Evolutionary conservation across 352 stramenopile genomes (phyloP), one percentile per base, ranked within the genome.

Genomic region (Phytopythium cucurbitacearum): DNA sequence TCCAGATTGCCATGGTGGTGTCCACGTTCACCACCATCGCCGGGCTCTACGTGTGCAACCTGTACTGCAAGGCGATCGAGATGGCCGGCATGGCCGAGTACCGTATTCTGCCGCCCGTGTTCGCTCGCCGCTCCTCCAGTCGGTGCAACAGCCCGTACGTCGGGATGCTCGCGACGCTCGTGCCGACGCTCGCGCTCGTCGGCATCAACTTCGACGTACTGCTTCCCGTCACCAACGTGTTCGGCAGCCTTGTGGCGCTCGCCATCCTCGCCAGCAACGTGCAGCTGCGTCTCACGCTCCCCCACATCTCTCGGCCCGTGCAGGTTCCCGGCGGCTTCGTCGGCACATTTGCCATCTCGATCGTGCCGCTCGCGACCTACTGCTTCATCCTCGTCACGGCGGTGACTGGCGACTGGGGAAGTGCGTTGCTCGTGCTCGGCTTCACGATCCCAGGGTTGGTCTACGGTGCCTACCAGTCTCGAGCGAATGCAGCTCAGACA

Each of bases 21-120:
- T 73, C 83, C 2, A 80, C 84, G 12, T 69, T 87, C 43, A 76
- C 87, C 42, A 85, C 69, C n/a, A 95, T 89, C 55, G 73, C 97
- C 51, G 92, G 85, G 9, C 65, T 97, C 42, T 97, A 96, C 64
- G 68, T 94, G 62, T 81, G 79, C 12, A 89, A 95, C 58, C 85
- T 97, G 69, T 94, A 79, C n/a, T 79, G 73, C 12, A 83, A 97
- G 65, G 73, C 90, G 33, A 92, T 84, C 49, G 76, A 96, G 65
- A 53, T 97, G 4, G 55, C 56, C 5, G 67, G 68, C 15, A 82
- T 87, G 73, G 72, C 87, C 8, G 75, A 96, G 50, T 69, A 81
- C 40, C 73, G 77, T 32, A 73, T 95, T 43, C 44, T 97, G 15
- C 87, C 85, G 4, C 70, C 73, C n/a, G 54, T 81, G 12, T 85